Conservation (phyloP, 257 asterid species). For the Penstemon newberryi region DNA sequence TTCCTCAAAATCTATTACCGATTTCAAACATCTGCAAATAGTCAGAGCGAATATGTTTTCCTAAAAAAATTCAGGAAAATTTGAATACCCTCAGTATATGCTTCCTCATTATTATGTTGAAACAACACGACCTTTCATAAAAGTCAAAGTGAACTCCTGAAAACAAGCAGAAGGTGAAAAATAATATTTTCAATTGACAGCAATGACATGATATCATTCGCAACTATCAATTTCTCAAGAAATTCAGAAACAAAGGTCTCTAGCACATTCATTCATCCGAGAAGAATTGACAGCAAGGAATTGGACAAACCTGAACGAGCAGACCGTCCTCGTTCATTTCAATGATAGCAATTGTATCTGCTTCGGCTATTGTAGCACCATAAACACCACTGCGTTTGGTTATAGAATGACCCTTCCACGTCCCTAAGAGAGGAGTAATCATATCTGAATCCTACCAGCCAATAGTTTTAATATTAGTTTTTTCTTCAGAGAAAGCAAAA, state of each 20-base stretch:
- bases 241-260: not conserved
- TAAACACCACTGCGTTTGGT: slow-evolving; percentile 95
- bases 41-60: too few relatives aligned
- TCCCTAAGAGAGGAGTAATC: slow-evolving; percentile 68
- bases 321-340: slow-evolving; percentile 67
- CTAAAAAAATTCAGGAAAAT: too few relatives aligned
- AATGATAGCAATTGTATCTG: slow-evolving; percentile 64
- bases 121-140: too few relatives aligned
- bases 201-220: too few relatives aligned
- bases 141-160: too few relatives aligned
- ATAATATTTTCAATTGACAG: too few relatives aligned
- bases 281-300: slow-evolving; percentile 18
- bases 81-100: too few relatives aligned
- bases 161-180: too few relatives aligned
- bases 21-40: not conserved
- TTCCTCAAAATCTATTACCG: not conserved
- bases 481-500: slow-evolving; percentile 22
- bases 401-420: slow-evolving; percentile 86
- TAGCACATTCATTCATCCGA: not conserved
- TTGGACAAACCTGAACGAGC: slow-evolving; percentile 65
- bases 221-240: too few relatives aligned
- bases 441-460: slow-evolving; percentile 58
- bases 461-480: slow-evolving; percentile 25
- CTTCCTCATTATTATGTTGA: too few relatives aligned
- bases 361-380: slow-evolving; percentile 84